Conservation (phyloP, 169 alveolate species). For the Cryptosporidium xiaoi region DNA sequence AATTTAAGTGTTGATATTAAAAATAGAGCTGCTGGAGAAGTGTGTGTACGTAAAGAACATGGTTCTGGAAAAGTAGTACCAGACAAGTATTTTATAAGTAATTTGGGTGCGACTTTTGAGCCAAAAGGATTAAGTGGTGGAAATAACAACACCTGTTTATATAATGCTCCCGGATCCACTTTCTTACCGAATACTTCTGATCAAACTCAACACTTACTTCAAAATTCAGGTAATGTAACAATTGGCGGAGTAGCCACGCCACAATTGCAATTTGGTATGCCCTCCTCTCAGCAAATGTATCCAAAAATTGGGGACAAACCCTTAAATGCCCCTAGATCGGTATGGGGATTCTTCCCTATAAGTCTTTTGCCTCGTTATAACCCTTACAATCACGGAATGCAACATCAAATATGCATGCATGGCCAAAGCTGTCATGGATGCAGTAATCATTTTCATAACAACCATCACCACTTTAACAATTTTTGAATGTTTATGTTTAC, state of each 20-base stretch:
- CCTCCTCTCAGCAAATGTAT: constrained; percentile 36
- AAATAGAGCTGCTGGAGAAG: background rate
- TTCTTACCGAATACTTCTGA: constrained; percentile 17
- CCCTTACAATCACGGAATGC: constrained; percentile 57
- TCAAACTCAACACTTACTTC: background rate
- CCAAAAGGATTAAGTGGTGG: background rate
- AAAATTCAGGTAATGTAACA: background rate
- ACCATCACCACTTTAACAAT: constrained; percentile 7
- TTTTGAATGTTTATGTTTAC: too few species aligned
- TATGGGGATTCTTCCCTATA: constrained; percentile 71
- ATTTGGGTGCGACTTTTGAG: background rate
- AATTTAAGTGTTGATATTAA: constrained; percentile 8
- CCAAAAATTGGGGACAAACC: constrained; percentile 20
- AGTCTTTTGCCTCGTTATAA: constrained; percentile 40
- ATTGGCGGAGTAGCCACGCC: constrained; percentile 5
- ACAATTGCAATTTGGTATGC: background rate
- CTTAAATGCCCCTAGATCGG: constrained; percentile 20
- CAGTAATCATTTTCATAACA: background rate
- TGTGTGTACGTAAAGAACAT: background rate
- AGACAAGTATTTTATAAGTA: constrained; percentile 30
- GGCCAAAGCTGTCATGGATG: background rate
- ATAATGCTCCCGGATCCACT: constrained; percentile 23
- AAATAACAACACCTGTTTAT: too few species aligned
- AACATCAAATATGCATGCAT: background rate
- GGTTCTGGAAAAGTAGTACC: constrained; percentile 7